phyloP scores from a whole-genome alignment of 192 early-diverging fungal genomes.

The Mortierella antarctica region DNA sequence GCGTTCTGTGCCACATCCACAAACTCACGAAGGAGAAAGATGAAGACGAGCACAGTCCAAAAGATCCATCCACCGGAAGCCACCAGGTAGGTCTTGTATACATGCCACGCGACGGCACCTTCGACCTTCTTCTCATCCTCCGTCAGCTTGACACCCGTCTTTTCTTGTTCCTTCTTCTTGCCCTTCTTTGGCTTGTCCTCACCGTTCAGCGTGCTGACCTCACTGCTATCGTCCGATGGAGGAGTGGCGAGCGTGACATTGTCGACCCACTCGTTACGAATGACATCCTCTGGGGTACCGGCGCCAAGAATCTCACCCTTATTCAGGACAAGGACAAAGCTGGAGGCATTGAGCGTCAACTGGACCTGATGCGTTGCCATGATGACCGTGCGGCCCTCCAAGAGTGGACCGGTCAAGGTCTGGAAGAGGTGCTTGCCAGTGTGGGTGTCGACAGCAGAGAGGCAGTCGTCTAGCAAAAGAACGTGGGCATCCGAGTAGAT shows the following conservation, averaged over 20 bases:
- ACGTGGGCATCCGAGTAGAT: constrained; percentile 77
- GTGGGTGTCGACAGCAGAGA: constrained; percentile 95
- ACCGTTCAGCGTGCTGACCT: constrained; percentile 42
- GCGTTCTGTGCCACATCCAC: constrained; percentile 67
- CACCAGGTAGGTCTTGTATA: constrained; percentile 84
- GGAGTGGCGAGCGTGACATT: constrained; percentile 32
- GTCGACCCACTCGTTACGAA: constrained; percentile 57
- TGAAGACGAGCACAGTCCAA: constrained; percentile 64
- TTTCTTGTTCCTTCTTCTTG: constrained; percentile 47
- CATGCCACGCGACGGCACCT: constrained; percentile 78
- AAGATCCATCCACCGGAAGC: constrained; percentile 72
- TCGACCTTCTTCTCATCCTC: constrained; percentile 86
- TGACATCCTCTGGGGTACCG: constrained; percentile 61
- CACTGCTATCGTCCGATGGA: constrained; percentile 34
- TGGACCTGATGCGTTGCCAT: constrained; percentile 91
- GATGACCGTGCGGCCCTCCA: constrained; percentile 83
- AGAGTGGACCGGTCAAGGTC: constrained; percentile 78
- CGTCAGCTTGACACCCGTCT: constrained; percentile 68
- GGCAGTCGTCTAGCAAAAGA: constrained; percentile 87
- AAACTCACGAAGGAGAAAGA: constrained; percentile 57
- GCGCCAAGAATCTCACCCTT: constrained; percentile 67
- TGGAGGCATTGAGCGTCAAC: constrained; percentile 67
- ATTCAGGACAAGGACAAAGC: constrained; percentile 68
- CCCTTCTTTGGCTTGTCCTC: constrained; percentile 52
- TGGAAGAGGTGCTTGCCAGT: constrained; percentile 88